Conservation (phyloP, 2,329 filamentous ascomycete species). For the Ustulina deusta region DNA sequence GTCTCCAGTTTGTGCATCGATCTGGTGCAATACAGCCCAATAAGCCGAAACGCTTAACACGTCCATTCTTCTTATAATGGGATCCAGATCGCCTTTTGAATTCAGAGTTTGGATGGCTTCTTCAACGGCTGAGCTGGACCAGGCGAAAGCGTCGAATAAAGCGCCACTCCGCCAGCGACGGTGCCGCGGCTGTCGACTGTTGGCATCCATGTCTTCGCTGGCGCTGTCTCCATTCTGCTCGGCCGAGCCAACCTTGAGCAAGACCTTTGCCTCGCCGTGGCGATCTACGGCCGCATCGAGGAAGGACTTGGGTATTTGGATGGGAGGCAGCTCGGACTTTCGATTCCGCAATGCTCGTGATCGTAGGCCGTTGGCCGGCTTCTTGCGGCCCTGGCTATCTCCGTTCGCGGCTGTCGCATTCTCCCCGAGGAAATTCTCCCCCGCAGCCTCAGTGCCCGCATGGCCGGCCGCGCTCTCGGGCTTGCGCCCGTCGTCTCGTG, state of each 20-base stretch:
- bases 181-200: background rate
- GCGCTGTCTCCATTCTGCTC: conserved; percentile 28
- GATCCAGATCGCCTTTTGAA: conserved; percentile 8
- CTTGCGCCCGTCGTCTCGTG: conserved; percentile 45
- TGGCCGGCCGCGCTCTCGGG: conserved; percentile 38
- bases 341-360: conserved; percentile 44
- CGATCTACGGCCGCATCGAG: conserved; percentile 63
- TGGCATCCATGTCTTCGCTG: background rate
- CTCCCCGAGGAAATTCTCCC: conserved; percentile 46
- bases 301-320: conserved; percentile 69
- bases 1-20: conserved; percentile 6
- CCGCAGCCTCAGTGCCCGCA: conserved; percentile 28
- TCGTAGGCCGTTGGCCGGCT: conserved; percentile 39
- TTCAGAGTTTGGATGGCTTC: conserved; percentile 29
- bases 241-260: conserved; percentile 16
- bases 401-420: conserved; percentile 34
- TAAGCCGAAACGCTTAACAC: conserved; percentile 19
- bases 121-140: conserved; percentile 28
- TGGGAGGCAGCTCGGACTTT: conserved; percentile 60
- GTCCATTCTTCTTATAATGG: conserved; percentile 28
- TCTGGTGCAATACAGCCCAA: conserved; percentile 20
- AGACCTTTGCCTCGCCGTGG: conserved; percentile 41
- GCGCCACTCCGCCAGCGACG: background rate
- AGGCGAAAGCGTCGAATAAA: conserved; percentile 34
- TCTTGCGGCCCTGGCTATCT: conserved; percentile 47